Base-by-base conservation (phyloP, 148 eudicot genomes). In the Pouteria glomerata region DNA sequence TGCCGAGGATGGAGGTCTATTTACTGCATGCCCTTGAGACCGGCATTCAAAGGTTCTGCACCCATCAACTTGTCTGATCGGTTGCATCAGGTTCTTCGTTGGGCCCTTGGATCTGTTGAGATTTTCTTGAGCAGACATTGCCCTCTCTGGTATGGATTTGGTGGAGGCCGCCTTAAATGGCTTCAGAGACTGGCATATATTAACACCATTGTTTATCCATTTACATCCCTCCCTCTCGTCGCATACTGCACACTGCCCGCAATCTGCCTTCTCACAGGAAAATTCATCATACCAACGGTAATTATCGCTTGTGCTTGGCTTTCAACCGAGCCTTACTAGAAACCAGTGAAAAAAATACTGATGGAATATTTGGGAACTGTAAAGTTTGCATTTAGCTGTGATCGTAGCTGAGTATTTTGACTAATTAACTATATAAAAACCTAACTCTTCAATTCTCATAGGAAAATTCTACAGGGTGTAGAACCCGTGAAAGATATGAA, bases 1-100 rank as follows among this genome's bases (percentile, higher is more conserved):
- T 96, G 97, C 73, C 87, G 99, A 8, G 99, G 99, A 42, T 96
- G 99, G 97, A 90, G 99, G 76, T 96, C 99, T 66, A 85, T 96
- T 8, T 96, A 96, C 87, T 96, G 99, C 76, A 82, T 96, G 95
- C 99, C 99, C 29, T 62, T 92, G 55, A 88, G 99, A 73, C 99
- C 99, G 4, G 97, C 97, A 41, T 96, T 96, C 80, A 96, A 96
- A 84, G 99, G 99, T 60, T 96, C 96, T 21, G 99, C 99, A 3
- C 99, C 99, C 34, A 92, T 96, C 78, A 96, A 96, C 81, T 83
- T 96, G 82, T 92, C 99, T 14, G 99, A 96, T 63, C 76, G 99
- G 77, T 75, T 96, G 71, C 99, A 96, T 78, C 99, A 96, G 72
- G 99, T 92, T 69, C 88, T 96, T 10, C 85, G 97, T 16, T 96